Evolutionary conservation across 2,329 filamentous ascomycete genomes (phyloP).

Genomic region (Ascochyta viciae-villosae): DNA sequence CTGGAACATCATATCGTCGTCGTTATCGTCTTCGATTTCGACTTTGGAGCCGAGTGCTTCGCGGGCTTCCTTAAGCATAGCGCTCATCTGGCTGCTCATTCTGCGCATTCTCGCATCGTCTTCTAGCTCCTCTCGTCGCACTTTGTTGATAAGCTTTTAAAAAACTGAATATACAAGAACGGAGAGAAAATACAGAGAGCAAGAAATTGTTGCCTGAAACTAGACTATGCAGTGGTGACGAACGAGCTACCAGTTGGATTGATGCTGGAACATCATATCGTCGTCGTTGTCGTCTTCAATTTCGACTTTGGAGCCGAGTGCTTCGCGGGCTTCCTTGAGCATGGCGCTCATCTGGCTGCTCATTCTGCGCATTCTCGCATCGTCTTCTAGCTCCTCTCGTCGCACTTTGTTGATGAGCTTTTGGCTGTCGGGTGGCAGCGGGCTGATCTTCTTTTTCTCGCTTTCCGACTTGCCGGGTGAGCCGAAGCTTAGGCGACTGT

Average conservation of each 20-base stretch:
- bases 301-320: slow-evolving; percentile 66
- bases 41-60: slow-evolving; percentile 73
- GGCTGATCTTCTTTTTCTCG: slow-evolving; percentile 35
- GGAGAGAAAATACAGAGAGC: background rate
- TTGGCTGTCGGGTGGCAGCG: slow-evolving; percentile 70
- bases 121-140: slow-evolving; percentile 75
- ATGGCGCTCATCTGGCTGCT: slow-evolving; percentile 82
- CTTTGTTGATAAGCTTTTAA: slow-evolving; percentile 56
- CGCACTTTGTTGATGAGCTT: slow-evolving; percentile 74
- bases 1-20: slow-evolving; percentile 28
- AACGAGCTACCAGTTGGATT: background rate
- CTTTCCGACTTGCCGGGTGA: slow-evolving; percentile 37
- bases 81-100: slow-evolving; percentile 79
- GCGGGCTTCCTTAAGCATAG: slow-evolving; percentile 88
- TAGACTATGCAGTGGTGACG: no score
- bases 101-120: slow-evolving; percentile 80
- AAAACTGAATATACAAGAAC: background rate
- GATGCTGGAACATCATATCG: slow-evolving; percentile 21
- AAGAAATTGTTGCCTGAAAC: no score
- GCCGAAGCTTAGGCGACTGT: slow-evolving; percentile 42
- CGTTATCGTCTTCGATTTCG: slow-evolving; percentile 44
- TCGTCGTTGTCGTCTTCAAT: slow-evolving; percentile 41
- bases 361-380: slow-evolving; percentile 79
- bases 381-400: slow-evolving; percentile 77
- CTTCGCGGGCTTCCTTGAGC: slow-evolving; percentile 88